A percentile compares a stretch with the other conserved stretches of the same genome.
Evolutionary conservation across 306 rosid species (phyloP).

Genomic region (Alnus glutinosa): DNA sequence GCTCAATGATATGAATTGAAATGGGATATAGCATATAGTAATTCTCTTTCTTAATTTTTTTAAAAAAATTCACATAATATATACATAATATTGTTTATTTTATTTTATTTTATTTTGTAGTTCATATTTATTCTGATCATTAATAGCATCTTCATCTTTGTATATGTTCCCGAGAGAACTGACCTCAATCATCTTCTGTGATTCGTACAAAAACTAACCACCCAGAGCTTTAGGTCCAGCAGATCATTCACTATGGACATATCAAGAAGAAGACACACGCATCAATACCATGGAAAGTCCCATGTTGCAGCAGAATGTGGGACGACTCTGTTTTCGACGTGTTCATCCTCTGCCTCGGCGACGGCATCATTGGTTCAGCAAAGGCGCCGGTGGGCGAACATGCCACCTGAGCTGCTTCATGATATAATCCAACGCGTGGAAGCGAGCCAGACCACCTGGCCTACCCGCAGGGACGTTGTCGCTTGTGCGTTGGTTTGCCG

Average conservation of each 20-base stretch:
- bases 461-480: slow-evolving; percentile 69
- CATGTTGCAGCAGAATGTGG: slow-evolving; percentile 71
- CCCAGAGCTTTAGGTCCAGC: no score
- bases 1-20: no score
- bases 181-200: no score
- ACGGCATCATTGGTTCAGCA: slow-evolving; percentile 15
- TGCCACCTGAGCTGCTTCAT: slow-evolving; percentile 79
- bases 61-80: no score
- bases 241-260: slow-evolving; percentile 9
- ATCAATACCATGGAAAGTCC: slow-evolving; percentile 52
- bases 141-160: no score
- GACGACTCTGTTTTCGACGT: slow-evolving; percentile 23
- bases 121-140: no score
- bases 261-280: slow-evolving; percentile 47
- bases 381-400: slow-evolving; percentile 64
- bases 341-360: slow-evolving; percentile 11
- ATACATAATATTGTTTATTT: no score
- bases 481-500: slow-evolving; percentile 91
- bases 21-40: no score
- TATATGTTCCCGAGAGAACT: no score
- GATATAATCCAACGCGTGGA: slow-evolving; percentile 90
- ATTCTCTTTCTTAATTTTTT: no score
- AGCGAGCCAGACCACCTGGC: slow-evolving; percentile 77
- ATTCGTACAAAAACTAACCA: no score
- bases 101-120: no score